Evolutionary conservation across 2,329 filamentous ascomycete genomes (phyloP).

Genomic region (Monosporascus sp.): DNA sequence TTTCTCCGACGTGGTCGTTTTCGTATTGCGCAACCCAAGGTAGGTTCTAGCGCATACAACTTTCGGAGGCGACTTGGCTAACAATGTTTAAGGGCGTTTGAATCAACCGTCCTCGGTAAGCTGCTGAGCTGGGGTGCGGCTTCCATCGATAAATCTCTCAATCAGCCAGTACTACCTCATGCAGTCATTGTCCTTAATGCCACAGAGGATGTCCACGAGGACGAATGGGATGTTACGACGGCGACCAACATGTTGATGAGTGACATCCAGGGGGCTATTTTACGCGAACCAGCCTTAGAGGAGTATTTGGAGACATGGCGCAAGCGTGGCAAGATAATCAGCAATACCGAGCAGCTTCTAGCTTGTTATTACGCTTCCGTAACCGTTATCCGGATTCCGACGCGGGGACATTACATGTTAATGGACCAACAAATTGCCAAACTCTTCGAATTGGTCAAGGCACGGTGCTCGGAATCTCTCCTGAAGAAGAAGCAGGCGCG

Average conservation of each 20-base stretch:
- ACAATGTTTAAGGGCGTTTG: conserved; percentile 23
- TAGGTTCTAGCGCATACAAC: conserved; percentile 14
- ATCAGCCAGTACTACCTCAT: conserved; percentile 51
- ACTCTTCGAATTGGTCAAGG: conserved; percentile 37
- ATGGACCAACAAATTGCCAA: conserved; percentile 44
- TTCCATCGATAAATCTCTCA: conserved; percentile 47
- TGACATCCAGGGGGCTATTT: conserved; percentile 28
- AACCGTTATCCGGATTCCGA: conserved; percentile 43
- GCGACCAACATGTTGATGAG: conserved; percentile 35
- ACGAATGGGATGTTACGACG: conserved; percentile 37
- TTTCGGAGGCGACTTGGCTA: conserved; percentile 6
- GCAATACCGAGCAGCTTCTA: conserved; percentile 41
- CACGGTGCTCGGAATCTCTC: conserved; percentile 35
- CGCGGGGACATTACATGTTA: conserved; percentile 32
- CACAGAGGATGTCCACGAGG: conserved; percentile 32
- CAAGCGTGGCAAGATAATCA: conserved; percentile 34
- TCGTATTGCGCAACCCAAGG: conserved; percentile 36
- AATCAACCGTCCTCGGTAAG: conserved; percentile 33
- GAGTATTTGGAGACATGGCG: conserved; percentile 39
- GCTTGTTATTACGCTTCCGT: conserved; percentile 46
- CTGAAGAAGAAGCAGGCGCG: conserved; percentile 37
- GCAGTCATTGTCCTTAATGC: conserved; percentile 50
- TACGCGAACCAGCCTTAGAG: conserved; percentile 28
- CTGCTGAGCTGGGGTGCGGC: conserved; percentile 47
- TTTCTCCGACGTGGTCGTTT: conserved; percentile 40